phyloP scores from a whole-genome alignment of 2,329 filamentous ascomycete genomes.

The Exophiala phaeomuriformis region DNA sequence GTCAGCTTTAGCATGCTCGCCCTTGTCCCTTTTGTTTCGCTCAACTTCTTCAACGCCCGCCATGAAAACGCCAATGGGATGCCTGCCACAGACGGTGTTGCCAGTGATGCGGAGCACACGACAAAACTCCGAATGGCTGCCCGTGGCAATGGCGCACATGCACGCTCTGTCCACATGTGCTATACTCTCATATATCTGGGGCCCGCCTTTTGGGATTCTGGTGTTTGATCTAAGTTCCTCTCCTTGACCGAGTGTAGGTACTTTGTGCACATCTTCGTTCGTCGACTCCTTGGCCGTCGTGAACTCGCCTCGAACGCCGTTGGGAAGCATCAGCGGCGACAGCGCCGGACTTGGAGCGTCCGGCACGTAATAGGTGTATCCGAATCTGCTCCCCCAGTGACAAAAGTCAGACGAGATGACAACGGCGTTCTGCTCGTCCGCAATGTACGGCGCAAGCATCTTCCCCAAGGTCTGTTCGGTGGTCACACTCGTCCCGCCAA shows the following conservation, averaged over 20 bases:
- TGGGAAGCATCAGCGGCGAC: slow-evolving; percentile 36
- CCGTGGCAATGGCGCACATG: slow-evolving; percentile 77
- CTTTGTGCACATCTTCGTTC: slow-evolving; percentile 28
- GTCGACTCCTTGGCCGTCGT: slow-evolving; percentile 21
- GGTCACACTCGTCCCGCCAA: slow-evolving; percentile 62
- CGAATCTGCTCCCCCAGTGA: slow-evolving; percentile 83
- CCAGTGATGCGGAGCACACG: slow-evolving; percentile 61
- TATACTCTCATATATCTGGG: slow-evolving; percentile 76
- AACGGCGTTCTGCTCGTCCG: slow-evolving; percentile 65
- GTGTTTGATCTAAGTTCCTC: slow-evolving; percentile 16
- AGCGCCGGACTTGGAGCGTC: slow-evolving; percentile 40
- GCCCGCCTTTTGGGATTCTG: slow-evolving; percentile 24
- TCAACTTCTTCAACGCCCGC: slow-evolving; percentile 66
- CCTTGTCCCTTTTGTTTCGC: slow-evolving; percentile 29
- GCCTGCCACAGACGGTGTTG: slow-evolving; percentile 90
- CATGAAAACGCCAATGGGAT: slow-evolving; percentile 91
- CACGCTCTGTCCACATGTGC: slow-evolving; percentile 68
- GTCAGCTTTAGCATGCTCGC: slow-evolving; percentile 14
- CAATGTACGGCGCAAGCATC: slow-evolving; percentile 69
- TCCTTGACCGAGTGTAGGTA: slow-evolving; percentile 21
- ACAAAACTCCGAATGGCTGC: slow-evolving; percentile 63
- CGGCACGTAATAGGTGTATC: slow-evolving; percentile 71
- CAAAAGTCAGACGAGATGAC: slow-evolving; percentile 94
- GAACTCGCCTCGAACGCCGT: slow-evolving; percentile 23
- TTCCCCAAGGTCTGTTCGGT: slow-evolving; percentile 63